Percentiles rank a stretch among this genome's conserved stretches.
phyloP scores from a whole-genome alignment of 2,329 filamentous ascomycete species.

The Neonectria sp. region DNA sequence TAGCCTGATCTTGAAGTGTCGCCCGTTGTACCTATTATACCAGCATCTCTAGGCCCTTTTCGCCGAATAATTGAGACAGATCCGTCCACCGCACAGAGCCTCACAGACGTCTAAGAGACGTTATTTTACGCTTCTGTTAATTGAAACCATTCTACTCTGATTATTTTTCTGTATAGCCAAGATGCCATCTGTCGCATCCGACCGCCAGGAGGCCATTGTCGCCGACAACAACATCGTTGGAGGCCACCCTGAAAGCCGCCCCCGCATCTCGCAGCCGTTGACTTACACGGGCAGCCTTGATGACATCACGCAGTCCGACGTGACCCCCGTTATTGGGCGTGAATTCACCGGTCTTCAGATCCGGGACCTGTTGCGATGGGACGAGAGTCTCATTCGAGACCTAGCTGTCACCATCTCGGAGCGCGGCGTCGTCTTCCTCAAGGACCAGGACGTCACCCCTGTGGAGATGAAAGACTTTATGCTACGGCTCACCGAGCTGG shows the following conservation, averaged over 20 bases:
- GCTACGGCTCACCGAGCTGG: conserved; percentile 51
- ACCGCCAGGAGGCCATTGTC: conserved; percentile 25
- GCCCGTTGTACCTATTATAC: conserved; percentile 25
- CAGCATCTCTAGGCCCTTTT: conserved; percentile 17
- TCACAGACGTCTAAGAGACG: conserved; percentile 6
- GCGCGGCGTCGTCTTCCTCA: conserved; percentile 56
- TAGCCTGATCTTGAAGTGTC: conserved; percentile 27
- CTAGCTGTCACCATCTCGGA: conserved; percentile 66
- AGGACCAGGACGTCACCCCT: conserved; percentile 55
- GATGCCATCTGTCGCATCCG: conserved; percentile 54
- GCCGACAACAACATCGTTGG: conserved; percentile 47
- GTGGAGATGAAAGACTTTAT: conserved; percentile 57
- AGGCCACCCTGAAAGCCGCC: conserved; percentile 48
- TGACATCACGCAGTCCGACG: conserved; percentile 53
- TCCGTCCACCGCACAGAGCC: conserved; percentile 16
- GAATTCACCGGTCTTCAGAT: conserved; percentile 60
- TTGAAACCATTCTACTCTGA: conserved; percentile 25
- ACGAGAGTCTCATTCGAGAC: conserved; percentile 66
- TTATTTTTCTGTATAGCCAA: conserved; percentile 22
- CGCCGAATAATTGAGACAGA: neutral
- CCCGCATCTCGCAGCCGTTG: conserved; percentile 53
- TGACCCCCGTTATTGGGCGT: conserved; percentile 66
- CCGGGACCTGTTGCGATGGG: conserved; percentile 51
- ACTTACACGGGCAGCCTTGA: conserved; percentile 60
- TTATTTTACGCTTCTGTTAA: conserved; percentile 18